These are phyloP conservation scores for Phytomonas sp. DNA, from an alignment of 208 protist genomes.

Conservation along the genomic window DNA sequence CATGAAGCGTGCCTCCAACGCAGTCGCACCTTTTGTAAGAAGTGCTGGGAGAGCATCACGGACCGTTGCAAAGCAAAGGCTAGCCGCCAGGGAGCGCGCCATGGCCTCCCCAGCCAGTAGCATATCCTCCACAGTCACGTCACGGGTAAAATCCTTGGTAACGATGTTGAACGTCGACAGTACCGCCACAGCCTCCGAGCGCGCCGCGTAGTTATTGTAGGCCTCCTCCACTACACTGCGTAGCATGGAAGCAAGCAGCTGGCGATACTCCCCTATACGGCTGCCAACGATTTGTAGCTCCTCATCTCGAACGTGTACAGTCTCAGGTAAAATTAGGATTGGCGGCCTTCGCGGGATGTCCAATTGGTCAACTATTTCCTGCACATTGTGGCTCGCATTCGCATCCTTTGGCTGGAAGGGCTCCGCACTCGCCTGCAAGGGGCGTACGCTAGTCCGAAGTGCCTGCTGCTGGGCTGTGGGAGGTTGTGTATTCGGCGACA, in stretches of 20 bases:
- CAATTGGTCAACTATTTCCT: constrained; percentile 21
- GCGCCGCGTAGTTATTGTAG: constrained; percentile 81
- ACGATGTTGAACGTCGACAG: constrained; percentile 89
- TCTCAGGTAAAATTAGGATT: constrained; percentile 43
- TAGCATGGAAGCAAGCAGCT: constrained; percentile 52
- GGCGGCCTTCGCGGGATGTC: constrained; percentile 27
- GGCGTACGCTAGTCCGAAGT: constrained; percentile 19
- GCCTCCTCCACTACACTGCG: constrained; percentile 87
- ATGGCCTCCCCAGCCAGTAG: constrained; percentile 61
- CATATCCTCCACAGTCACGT: constrained; percentile 74
- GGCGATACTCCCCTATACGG: constrained; percentile 24
- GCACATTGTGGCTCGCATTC: constrained; percentile 9
- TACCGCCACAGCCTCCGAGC: constrained; percentile 92
- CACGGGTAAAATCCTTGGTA: constrained; percentile 95
- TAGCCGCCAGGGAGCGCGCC: constrained; percentile 70
- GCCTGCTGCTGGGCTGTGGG: constrained; percentile 16
- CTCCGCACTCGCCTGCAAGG: constrained; percentile 75
- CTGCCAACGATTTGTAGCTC: constrained; percentile 19
- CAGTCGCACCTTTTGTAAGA: constrained; percentile 20
- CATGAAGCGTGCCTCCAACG: constrained; percentile 10
- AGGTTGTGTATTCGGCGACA: constrained; percentile 14
- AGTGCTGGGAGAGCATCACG: constrained; percentile 86
- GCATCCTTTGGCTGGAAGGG: constrained; percentile 80
- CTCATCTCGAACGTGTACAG: constrained; percentile 35
- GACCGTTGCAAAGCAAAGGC: constrained; percentile 85